Evolutionary conservation across 83 land plant genomes (phyloP).

Genomic region (Isoetes engelmannii): DNA sequence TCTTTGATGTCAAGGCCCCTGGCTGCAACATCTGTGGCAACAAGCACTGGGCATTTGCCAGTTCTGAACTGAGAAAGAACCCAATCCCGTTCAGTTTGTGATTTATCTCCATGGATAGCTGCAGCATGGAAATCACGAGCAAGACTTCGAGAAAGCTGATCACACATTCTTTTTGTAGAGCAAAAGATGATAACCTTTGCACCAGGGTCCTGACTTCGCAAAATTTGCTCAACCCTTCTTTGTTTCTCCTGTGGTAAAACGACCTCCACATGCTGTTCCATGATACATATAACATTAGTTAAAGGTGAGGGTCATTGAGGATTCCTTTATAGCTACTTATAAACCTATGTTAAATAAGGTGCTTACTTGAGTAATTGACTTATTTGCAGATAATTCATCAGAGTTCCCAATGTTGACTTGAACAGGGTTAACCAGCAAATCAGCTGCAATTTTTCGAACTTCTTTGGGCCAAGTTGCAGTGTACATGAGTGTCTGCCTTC

Average conservation of each 20-base stretch:
- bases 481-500: conserved; percentile 76
- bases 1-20: conserved; percentile 82
- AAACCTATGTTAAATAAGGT: not conserved
- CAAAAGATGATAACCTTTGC: conserved; percentile 73
- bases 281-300: not conserved
- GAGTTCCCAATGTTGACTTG: conserved; percentile 80
- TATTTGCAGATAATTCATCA: conserved; percentile 76
- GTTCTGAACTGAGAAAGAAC: conserved; percentile 59
- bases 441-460: conserved; percentile 70
- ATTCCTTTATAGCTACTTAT: too few relatives aligned
- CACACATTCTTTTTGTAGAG: conserved; percentile 68
- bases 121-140: conserved; percentile 64
- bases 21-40: conserved; percentile 93
- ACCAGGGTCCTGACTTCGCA: conserved; percentile 60
- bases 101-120: conserved; percentile 81
- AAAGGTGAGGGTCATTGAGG: too few relatives aligned
- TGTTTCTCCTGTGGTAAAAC: conserved; percentile 55
- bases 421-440: conserved; percentile 63
- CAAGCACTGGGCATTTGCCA: conserved; percentile 60
- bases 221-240: conserved; percentile 61
- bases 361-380: conserved; percentile 68
- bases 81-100: conserved; percentile 66
- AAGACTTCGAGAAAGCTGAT: conserved; percentile 54
- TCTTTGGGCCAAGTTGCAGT: conserved; percentile 95
- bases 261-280: conserved; percentile 61